Percentiles rank a stretch among this genome's conserved stretches.
These are phyloP conservation scores for Limtongia smithiae DNA, from an alignment of 805 yeast species.

Conservation along the genomic window DNA sequence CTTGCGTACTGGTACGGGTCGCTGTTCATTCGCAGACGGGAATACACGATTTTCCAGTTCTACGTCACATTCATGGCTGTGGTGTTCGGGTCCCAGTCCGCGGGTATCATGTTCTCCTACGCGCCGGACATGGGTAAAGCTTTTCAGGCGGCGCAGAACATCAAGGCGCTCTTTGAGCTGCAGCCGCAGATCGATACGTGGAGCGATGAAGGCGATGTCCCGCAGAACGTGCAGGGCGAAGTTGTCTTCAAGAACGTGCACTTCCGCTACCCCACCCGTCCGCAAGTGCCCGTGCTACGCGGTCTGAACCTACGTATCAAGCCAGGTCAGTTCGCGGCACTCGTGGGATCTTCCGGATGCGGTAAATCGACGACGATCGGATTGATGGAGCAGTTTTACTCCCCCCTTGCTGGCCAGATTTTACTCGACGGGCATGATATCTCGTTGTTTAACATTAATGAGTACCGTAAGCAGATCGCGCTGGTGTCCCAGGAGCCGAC, in stretches of 20 bases:
- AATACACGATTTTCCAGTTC: slow-evolving; percentile 38
- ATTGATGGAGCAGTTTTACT: slow-evolving; percentile 52
- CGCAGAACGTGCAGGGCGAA: slow-evolving; percentile 42
- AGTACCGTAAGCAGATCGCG: slow-evolving; percentile 52
- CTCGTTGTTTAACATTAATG: slow-evolving; percentile 47
- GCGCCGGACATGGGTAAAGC: slow-evolving; percentile 48
- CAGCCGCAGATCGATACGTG: slow-evolving; percentile 39
- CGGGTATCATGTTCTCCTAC: slow-evolving; percentile 44
- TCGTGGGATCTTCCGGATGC: slow-evolving; percentile 72
- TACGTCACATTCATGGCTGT: slow-evolving; percentile 42
- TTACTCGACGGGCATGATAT: slow-evolving; percentile 53
- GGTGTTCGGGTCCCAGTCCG: slow-evolving; percentile 44
- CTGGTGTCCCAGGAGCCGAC: slow-evolving; percentile 57
- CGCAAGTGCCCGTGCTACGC: slow-evolving; percentile 33
- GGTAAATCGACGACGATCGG: slow-evolving; percentile 49
- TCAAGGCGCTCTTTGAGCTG: slow-evolving; percentile 36
- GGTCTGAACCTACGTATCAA: slow-evolving; percentile 43
- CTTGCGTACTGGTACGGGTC: slow-evolving; percentile 47
- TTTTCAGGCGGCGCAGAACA: slow-evolving; percentile 39
- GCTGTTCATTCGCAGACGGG: slow-evolving; percentile 36
- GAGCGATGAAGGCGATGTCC: slow-evolving; percentile 34
- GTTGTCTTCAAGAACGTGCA: slow-evolving; percentile 46
- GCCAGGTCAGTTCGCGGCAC: slow-evolving; percentile 80
- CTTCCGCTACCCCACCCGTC: slow-evolving; percentile 37
- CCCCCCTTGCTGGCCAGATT: slow-evolving; percentile 49